Evolutionary conservation across 257 asterid genomes (phyloP).

Genomic region (Rhazya stricta): DNA sequence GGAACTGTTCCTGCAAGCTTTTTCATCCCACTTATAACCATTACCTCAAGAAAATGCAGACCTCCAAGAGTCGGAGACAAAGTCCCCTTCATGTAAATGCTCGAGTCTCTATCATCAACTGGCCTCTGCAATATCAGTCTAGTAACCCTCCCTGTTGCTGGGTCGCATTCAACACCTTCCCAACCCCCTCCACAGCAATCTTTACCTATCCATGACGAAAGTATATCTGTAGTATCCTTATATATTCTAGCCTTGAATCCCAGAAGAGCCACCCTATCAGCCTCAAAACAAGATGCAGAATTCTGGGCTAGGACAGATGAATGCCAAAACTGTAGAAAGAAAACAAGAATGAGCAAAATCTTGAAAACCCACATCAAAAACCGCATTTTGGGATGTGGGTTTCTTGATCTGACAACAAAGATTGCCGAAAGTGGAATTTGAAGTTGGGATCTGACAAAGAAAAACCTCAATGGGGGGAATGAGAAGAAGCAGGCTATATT

Average conservation of each 20-base stretch:
- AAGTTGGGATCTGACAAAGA: conserved; percentile 21
- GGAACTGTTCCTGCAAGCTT: conserved; percentile 57
- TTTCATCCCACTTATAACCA: conserved; percentile 78
- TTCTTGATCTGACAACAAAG: conserved; percentile 7
- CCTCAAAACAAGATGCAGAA: conserved; percentile 36
- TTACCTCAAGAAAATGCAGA: conserved; percentile 49
- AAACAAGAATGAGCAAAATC: conserved; percentile 30
- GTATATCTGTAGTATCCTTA: conserved; percentile 62
- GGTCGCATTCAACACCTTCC: conserved; percentile 89
- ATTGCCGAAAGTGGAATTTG: conserved; percentile 17
- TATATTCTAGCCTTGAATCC: conserved; percentile 60
- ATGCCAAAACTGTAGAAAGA: conserved; percentile 18
- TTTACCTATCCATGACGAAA: conserved; percentile 68
- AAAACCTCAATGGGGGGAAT: conserved; percentile 7
- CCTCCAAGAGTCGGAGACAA: conserved; percentile 58
- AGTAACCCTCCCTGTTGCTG: conserved; percentile 47
- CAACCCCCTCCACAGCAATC: conserved; percentile 92
- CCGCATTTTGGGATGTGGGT: conserved; percentile 43
- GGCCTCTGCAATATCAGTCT: conserved; percentile 59
- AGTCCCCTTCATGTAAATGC: conserved; percentile 62
- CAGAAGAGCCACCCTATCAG: conserved; percentile 70
- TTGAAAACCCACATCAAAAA: conserved; percentile 38
- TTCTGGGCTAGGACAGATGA: conserved; percentile 11
- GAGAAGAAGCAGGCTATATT: conserved; percentile 3
- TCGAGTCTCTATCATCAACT: conserved; percentile 21